phyloP scores from a whole-genome alignment of 805 yeast genomes.

The Priceomyces fermenticarens region DNA sequence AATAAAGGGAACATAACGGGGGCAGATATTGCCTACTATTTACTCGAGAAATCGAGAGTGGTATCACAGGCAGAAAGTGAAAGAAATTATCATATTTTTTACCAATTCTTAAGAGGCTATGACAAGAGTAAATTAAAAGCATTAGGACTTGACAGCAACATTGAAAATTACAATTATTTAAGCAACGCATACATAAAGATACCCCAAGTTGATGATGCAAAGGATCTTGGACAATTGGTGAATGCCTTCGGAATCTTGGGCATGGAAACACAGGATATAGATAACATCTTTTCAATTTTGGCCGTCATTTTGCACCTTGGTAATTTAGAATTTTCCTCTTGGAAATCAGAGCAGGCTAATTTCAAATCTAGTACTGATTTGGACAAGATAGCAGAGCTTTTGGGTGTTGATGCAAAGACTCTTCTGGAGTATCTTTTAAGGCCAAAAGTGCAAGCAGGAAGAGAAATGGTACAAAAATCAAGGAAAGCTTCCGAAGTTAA shows the following conservation, averaged over 20 bases:
- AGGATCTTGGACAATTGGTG: constrained; percentile 60
- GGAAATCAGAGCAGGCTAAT: constrained; percentile 73
- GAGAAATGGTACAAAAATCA: constrained; percentile 78
- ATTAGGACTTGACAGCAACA: constrained; percentile 41
- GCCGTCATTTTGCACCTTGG: constrained; percentile 85
- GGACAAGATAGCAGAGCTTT: constrained; percentile 51
- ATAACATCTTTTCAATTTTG: constrained; percentile 59
- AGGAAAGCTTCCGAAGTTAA: constrained; percentile 77
- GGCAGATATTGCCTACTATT: constrained; percentile 92
- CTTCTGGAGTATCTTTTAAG: constrained; percentile 58
- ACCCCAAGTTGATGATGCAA: constrained; percentile 73
- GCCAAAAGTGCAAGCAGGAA: constrained; percentile 90
- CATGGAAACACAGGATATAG: constrained; percentile 51
- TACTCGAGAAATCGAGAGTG: constrained; percentile 91
- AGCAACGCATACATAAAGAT: constrained; percentile 52
- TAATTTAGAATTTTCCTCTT: constrained; percentile 68
- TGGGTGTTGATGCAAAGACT: constrained; percentile 58
- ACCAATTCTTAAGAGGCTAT: constrained; percentile 76
- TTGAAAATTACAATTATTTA: constrained; percentile 53
- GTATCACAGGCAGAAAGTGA: constrained; percentile 71
- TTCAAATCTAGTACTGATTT: constrained; percentile 51
- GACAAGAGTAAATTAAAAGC: constrained; percentile 43
- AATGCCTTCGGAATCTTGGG: constrained; percentile 75
- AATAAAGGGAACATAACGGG: constrained; percentile 67
- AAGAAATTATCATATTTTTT: constrained; percentile 91